Evolutionary conservation across 148 eudicot genomes (phyloP).

Genomic region (Rhododendron molle): DNA sequence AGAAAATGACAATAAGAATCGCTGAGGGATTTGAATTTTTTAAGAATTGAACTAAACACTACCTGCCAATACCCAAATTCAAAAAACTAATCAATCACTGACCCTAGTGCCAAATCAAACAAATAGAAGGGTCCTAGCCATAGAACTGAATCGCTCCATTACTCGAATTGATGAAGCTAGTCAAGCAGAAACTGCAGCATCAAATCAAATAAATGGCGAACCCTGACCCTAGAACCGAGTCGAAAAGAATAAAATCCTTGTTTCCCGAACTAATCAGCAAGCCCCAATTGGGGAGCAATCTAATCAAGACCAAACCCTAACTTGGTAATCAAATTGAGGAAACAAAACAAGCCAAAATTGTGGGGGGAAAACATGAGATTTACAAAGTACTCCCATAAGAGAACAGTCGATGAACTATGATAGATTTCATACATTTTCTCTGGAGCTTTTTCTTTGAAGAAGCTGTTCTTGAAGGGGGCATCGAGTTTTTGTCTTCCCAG

Average conservation of each 20-base stretch:
- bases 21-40: too few relatives aligned
- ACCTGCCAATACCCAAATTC: too few relatives aligned
- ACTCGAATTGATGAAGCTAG: too few relatives aligned
- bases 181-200: neutral
- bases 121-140: too few relatives aligned
- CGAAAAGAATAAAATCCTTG: neutral
- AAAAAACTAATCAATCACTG: too few relatives aligned
- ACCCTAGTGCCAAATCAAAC: too few relatives aligned
- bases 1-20: too few relatives aligned
- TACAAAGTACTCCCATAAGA: neutral
- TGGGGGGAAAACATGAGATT: neutral
- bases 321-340: neutral
- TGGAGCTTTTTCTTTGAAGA: slow-evolving; percentile 52
- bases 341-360: neutral
- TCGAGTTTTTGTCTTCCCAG: slow-evolving; percentile 29
- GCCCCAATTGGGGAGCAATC: neutral
- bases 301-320: neutral
- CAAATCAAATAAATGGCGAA: neutral
- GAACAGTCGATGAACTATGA: neutral
- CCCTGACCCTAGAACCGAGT: neutral
- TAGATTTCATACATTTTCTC: slow-evolving; percentile 51
- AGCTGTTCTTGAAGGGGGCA: slow-evolving; percentile 52
- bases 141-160: too few relatives aligned
- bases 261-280: neutral
- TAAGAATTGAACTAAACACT: too few relatives aligned